Percentiles rank a stretch among this genome's conserved stretches.
Conservation (phyloP, 345 rosid species). For the Eucalyptus dawsonii region DNA sequence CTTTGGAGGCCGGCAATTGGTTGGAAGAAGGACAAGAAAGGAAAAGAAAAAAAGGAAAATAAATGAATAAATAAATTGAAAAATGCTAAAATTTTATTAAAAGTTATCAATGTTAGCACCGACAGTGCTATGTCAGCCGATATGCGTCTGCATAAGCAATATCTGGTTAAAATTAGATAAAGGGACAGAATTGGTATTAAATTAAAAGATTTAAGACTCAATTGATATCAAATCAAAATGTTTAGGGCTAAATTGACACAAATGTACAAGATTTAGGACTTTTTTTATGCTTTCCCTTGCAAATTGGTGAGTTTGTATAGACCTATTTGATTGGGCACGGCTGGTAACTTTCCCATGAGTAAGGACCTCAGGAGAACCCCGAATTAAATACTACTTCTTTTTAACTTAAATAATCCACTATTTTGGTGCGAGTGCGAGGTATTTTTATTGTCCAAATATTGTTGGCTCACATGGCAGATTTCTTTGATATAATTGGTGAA, state of each 20-base stretch:
- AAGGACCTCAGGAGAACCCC: not conserved
- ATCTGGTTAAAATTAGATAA: fast-evolving
- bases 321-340: not conserved
- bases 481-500: not conserved
- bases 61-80: too few relatives aligned
- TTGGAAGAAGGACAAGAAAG: fast-evolving
- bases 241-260: fast-evolving
- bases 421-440: not conserved
- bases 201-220: fast-evolving
- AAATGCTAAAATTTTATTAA: too few relatives aligned
- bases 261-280: too few relatives aligned
- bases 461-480: not conserved
- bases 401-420: not conserved
- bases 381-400: not conserved
- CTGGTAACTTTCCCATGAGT: not conserved
- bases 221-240: too few relatives aligned
- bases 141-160: fast-evolving
- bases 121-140: fast-evolving
- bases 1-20: fast-evolving
- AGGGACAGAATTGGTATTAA: fast-evolving
- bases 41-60: too few relatives aligned
- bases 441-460: not conserved
- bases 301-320: not conserved
- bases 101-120: fast-evolving
- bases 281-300: fast-evolving